These are phyloP conservation scores for Theobroma cacao DNA, from an alignment of 345 rosid species.

Conservation along the genomic window DNA sequence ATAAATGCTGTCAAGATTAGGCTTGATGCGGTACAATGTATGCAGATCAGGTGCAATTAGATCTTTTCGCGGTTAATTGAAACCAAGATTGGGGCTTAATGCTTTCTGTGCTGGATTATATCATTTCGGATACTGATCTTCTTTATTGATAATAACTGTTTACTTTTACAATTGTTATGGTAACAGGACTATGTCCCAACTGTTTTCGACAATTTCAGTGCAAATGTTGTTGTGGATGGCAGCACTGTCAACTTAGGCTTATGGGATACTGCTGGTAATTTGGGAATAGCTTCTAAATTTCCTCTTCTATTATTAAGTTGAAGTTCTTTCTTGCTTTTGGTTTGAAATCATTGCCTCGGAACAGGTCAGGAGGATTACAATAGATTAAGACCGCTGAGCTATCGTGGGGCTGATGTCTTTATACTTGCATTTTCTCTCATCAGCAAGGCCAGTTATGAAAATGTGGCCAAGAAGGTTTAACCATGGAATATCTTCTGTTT, in stretches of 20 bases:
- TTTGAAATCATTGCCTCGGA: constrained; percentile 17
- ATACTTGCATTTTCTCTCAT: constrained; percentile 95
- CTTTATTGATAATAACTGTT: background rate
- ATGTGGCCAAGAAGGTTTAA: constrained; percentile 83
- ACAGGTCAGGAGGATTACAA: constrained; percentile 96
- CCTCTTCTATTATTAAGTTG: background rate
- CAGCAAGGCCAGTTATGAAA: constrained; percentile 99
- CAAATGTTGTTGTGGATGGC: constrained; percentile 95
- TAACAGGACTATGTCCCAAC: constrained; percentile 95
- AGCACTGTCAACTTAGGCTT: constrained; percentile 86
- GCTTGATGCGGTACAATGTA: background rate
- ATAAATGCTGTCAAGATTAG: background rate
- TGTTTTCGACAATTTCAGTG: constrained; percentile 97
- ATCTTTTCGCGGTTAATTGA: background rate
- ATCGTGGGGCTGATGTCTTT: constrained; percentile 92
- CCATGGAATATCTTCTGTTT: background rate
- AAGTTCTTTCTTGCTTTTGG: background rate
- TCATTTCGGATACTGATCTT: background rate
- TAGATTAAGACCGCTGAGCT: constrained; percentile 80
- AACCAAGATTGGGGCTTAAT: background rate
- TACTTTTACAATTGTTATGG: constrained; percentile 18
- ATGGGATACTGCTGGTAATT: constrained; percentile 97
- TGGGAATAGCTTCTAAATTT: background rate
- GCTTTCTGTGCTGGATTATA: background rate
- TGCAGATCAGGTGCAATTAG: background rate